phyloP scores from a whole-genome alignment of 2,329 filamentous ascomycete genomes.

The Microsporum canis region DNA sequence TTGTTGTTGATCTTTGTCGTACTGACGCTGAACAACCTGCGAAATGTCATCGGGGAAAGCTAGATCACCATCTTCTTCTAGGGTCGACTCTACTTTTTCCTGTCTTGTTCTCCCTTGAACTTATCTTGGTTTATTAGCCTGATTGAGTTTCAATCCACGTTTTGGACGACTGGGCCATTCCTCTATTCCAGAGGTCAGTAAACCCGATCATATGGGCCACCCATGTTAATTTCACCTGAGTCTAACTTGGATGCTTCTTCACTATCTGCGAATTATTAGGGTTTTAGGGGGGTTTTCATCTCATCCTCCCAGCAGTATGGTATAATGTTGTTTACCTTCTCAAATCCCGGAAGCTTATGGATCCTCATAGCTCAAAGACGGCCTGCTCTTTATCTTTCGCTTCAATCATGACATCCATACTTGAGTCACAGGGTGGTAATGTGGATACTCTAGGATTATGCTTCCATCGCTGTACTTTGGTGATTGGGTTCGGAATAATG shows the following conservation, averaged over 20 bases:
- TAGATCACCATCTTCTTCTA: not conserved
- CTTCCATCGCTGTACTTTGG: constrained; percentile 66
- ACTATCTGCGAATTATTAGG: constrained; percentile 30
- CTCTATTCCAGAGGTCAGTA: constrained; percentile 90
- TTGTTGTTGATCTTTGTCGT: not conserved
- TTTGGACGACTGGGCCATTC: constrained; percentile 80
- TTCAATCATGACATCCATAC: constrained; percentile 98
- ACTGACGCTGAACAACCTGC: too few relatives aligned
- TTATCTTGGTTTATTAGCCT: not conserved
- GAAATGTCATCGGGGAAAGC: not conserved
- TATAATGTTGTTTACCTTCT: constrained; percentile 63
- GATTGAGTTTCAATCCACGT: constrained; percentile 3
- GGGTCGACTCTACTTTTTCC: not conserved
- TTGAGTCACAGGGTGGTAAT: constrained; percentile 66
- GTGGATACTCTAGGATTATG: constrained; percentile 69
- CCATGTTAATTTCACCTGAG: constrained; percentile 66
- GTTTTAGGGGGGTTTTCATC: constrained; percentile 46
- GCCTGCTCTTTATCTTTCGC: constrained; percentile 97
- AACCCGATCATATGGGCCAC: constrained; percentile 66
- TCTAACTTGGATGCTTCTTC: constrained; percentile 42
- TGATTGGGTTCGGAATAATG: constrained; percentile 89
- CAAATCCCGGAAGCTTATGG: constrained; percentile 70
- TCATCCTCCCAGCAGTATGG: constrained; percentile 69
- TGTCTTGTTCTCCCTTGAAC: not conserved
- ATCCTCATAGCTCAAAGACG: constrained; percentile 81